Conservation (phyloP, 2,329 filamentous ascomycete species). For the Cyanodermella asteris region DNA sequence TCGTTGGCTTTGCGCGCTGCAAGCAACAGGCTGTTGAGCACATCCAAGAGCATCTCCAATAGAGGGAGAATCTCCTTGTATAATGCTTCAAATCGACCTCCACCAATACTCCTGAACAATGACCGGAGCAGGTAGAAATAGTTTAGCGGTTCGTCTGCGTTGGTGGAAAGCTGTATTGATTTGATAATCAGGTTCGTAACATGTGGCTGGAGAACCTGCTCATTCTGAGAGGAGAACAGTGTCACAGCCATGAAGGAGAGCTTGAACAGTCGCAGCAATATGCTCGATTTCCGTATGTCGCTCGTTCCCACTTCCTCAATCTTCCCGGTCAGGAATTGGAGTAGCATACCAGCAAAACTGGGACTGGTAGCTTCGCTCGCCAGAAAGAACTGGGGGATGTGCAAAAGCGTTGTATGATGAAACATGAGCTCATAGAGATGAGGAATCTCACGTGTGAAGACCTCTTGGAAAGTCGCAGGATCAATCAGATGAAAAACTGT, state of each 20-base stretch:
- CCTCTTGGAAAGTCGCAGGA: conserved; percentile 92
- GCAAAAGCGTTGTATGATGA: conserved; percentile 78
- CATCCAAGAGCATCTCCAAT: conserved; percentile 90
- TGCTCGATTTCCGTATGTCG: conserved; percentile 80
- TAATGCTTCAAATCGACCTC: conserved; percentile 87
- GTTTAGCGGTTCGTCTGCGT: conserved; percentile 93
- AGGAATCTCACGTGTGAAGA: conserved; percentile 93
- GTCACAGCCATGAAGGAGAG: conserved; percentile 98
- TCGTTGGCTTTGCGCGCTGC: conserved; percentile 79
- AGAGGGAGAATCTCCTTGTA: conserved; percentile 96
- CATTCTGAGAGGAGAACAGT: conserved; percentile 81
- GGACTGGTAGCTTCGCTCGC: conserved; percentile 97
- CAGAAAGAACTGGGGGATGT: conserved; percentile 93
- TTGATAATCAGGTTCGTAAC: conserved; percentile 95
- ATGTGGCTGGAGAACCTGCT: conserved; percentile 83
- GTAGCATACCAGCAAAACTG: conserved; percentile 91
- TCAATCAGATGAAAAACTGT: conserved; percentile 98
- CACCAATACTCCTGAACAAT: conserved; percentile 87
- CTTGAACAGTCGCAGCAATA: conserved; percentile 86
- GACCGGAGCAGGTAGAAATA: conserved; percentile 88
- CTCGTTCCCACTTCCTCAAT: conserved; percentile 87
- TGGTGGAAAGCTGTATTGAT: conserved; percentile 88
- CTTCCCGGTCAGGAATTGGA: conserved; percentile 91
- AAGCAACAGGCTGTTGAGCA: conserved; percentile 81
- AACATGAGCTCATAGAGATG: conserved; percentile 96